phyloP scores from a whole-genome alignment of 768 basidiomycete genomes.

The Leccinum pellstonianum region DNA sequence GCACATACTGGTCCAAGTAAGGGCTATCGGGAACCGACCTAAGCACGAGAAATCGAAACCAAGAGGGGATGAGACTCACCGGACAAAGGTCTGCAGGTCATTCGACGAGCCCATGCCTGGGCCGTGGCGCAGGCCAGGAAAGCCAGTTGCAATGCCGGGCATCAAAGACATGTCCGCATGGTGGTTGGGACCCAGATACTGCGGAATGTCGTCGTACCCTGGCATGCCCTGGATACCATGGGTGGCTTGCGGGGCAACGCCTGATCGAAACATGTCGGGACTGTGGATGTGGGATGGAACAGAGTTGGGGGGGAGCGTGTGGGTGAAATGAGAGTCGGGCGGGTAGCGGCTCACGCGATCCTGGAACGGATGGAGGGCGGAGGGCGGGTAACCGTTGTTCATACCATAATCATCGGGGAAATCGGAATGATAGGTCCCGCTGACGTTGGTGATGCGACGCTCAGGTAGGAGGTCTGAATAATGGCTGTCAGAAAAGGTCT shows the following conservation, averaged over 20 bases:
- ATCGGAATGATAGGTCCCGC: constrained; percentile 52
- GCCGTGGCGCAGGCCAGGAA: constrained; percentile 63
- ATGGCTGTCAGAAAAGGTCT: constrained; percentile 55
- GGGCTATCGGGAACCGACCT: constrained; percentile 46
- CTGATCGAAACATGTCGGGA: constrained; percentile 56
- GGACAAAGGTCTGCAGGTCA: constrained; percentile 79
- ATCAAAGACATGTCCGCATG: constrained; percentile 60
- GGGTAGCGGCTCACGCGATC: constrained; percentile 58
- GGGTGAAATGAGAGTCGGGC: constrained; percentile 52
- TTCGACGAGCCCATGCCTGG: constrained; percentile 60
- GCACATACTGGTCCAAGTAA: constrained; percentile 82
- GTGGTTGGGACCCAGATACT: constrained; percentile 52
- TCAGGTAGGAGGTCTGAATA: constrained; percentile 63
- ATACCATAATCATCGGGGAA: constrained; percentile 65
- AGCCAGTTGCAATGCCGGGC: constrained; percentile 58
- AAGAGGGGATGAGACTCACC: constrained; percentile 42
- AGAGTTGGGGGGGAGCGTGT: constrained; percentile 39
- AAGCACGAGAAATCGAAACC: constrained; percentile 18
- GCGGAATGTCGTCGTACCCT: constrained; percentile 58
- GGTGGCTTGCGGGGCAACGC: constrained; percentile 71
- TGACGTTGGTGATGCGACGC: constrained; percentile 51
- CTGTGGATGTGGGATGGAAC: constrained; percentile 52
- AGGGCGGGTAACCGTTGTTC: constrained; percentile 45
- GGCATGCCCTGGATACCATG: constrained; percentile 54
- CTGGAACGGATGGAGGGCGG: constrained; percentile 55